Percentiles rank a stretch among this genome's conserved stretches.
These are phyloP conservation scores for Aspergillus fructus DNA, from an alignment of 2,329 filamentous ascomycete genomes.

Conservation along the genomic window DNA sequence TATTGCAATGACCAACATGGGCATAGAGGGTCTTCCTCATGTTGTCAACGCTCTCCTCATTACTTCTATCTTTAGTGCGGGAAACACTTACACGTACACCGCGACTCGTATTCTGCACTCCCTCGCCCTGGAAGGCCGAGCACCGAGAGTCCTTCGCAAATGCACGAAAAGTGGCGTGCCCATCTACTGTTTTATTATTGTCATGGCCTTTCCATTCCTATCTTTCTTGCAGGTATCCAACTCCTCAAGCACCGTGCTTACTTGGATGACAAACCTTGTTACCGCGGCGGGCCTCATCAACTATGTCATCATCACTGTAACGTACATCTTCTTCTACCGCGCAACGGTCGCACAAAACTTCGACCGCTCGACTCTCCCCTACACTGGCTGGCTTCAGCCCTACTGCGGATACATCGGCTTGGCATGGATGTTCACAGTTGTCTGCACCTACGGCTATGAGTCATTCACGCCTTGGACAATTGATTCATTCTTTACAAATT, in stretches of 20 bases:
- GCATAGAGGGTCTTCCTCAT: slow-evolving; percentile 55
- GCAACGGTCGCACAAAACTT: slow-evolving; percentile 53
- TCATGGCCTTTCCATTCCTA: slow-evolving; percentile 55
- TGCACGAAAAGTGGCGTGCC: slow-evolving; percentile 63
- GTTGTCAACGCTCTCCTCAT: slow-evolving; percentile 58
- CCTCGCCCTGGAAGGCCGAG: slow-evolving; percentile 53
- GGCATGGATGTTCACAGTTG: slow-evolving; percentile 9
- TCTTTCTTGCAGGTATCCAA: slow-evolving; percentile 54
- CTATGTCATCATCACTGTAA: slow-evolving; percentile 60
- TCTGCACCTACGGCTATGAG: slow-evolving; percentile 55
- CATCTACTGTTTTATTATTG: slow-evolving; percentile 56
- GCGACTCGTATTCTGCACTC: slow-evolving; percentile 55
- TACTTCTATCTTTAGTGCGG: slow-evolving; percentile 57
- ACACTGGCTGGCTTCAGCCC: slow-evolving; percentile 60
- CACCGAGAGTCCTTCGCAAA: slow-evolving; percentile 56
- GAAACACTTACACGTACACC: slow-evolving; percentile 57
- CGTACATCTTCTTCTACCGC: slow-evolving; percentile 60
- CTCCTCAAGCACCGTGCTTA: slow-evolving; percentile 52
- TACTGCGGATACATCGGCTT: slow-evolving; percentile 46
- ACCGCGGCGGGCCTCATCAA: slow-evolving; percentile 59
- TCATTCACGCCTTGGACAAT: slow-evolving; percentile 48
- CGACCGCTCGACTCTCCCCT: slow-evolving; percentile 56
- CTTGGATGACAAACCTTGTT: slow-evolving; percentile 57
- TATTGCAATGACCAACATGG: slow-evolving; percentile 60
- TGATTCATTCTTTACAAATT: slow-evolving; percentile 67